Evolutionary conservation across 345 rosid species (phyloP).

Genomic region (Heritiera fomes): DNA sequence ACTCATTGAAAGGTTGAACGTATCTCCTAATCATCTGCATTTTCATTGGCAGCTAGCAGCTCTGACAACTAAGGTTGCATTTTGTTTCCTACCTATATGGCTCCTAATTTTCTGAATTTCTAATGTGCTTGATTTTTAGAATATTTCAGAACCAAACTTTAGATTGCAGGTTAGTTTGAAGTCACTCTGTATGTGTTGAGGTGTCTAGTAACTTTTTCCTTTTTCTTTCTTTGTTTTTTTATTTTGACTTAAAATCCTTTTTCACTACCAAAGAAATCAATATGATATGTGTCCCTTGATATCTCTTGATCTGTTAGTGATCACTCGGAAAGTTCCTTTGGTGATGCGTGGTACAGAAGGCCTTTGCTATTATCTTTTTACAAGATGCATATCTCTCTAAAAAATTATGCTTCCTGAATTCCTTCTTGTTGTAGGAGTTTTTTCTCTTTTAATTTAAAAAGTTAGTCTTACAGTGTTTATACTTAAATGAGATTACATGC

Average conservation of each 20-base stretch:
- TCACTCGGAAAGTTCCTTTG: not conserved
- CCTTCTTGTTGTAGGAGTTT: conserved; percentile 7
- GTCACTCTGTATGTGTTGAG: not conserved
- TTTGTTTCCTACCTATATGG: not conserved
- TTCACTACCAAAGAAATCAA: not conserved
- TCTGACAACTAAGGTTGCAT: not conserved
- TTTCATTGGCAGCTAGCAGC: not conserved
- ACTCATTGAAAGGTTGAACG: not conserved
- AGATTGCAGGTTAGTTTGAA: conserved; percentile 13
- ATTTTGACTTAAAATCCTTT: not conserved
- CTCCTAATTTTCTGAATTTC: not conserved
- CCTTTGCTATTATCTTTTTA: not conserved
- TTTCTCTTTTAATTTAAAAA: not conserved
- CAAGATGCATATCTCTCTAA: not conserved
- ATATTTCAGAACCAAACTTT: conserved; percentile 4
- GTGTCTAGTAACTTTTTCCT: not conserved
- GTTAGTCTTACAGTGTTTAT: not conserved
- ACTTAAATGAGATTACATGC: conserved; percentile 33
- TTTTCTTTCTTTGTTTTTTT: not conserved
- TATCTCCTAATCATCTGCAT: not conserved
- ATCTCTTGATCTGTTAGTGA: not conserved
- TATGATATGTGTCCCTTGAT: not conserved
- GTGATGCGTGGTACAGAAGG: not conserved
- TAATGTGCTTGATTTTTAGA: conserved; percentile 2
- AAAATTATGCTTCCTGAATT: not conserved